Percentiles rank a stretch among this genome's conserved stretches.
Evolutionary conservation across 2,329 filamentous ascomycete species (phyloP).

Genomic region (Aspergillus udagawae): DNA sequence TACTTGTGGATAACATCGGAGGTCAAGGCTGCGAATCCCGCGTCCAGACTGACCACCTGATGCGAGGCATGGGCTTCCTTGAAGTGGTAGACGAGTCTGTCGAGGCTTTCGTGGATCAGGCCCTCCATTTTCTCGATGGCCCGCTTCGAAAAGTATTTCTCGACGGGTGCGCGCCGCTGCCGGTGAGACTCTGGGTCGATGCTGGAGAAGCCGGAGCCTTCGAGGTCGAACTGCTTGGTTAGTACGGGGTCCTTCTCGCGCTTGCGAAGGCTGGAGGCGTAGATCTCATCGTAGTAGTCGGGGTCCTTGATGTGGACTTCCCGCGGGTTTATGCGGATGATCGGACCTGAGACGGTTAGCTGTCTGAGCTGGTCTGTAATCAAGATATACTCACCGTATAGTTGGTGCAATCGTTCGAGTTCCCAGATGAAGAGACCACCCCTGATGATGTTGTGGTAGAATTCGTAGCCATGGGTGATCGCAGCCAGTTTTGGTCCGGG

Average conservation of each 20-base stretch:
- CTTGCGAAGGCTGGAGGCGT: conserved; percentile 20
- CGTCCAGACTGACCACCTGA: conserved; percentile 17
- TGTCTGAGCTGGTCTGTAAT: neutral
- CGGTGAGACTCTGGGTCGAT: conserved; percentile 17
- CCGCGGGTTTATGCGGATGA: conserved; percentile 31
- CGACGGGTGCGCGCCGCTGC: conserved; percentile 14
- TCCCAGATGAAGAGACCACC: conserved; percentile 31
- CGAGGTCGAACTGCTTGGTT: conserved; percentile 12
- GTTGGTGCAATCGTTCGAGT: conserved; percentile 31
- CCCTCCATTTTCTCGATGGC: conserved; percentile 11
- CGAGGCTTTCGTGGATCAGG: conserved; percentile 11
- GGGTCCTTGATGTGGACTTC: conserved; percentile 35
- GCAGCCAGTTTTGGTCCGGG: conserved; percentile 33
- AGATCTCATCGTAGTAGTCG: conserved; percentile 31
- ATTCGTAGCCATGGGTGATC: conserved; percentile 27
- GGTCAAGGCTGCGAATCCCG: conserved; percentile 24
- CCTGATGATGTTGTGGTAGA: conserved; percentile 32
- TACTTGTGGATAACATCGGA: conserved; percentile 37
- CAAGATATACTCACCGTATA: conserved; percentile 25
- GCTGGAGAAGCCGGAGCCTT: conserved; percentile 13
- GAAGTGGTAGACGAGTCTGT: conserved; percentile 13
- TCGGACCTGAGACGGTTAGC: conserved; percentile 21
- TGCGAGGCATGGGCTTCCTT: conserved; percentile 6
- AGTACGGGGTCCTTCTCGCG: conserved; percentile 24
- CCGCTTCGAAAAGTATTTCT: conserved; percentile 22